These are phyloP conservation scores for Gautieria morchelliformis DNA, from an alignment of 768 basidiomycete genomes.

Conservation along the genomic window DNA sequence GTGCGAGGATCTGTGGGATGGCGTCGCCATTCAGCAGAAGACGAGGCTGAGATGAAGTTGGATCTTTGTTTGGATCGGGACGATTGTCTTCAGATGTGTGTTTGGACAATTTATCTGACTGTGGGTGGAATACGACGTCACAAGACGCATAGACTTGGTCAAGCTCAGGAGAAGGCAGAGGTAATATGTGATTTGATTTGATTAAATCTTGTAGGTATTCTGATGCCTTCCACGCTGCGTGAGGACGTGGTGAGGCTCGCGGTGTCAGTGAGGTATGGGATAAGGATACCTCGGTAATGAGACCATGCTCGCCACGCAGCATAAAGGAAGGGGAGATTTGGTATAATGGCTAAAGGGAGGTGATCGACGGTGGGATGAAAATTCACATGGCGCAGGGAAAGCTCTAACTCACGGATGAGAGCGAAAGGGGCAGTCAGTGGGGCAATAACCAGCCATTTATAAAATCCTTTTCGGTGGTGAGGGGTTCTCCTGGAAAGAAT, in stretches of 20 bases:
- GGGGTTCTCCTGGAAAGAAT: slow-evolving; percentile 49
- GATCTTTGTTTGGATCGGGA: slow-evolving; percentile 8
- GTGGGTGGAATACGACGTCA: slow-evolving; percentile 15
- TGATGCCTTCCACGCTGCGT: slow-evolving; percentile 60
- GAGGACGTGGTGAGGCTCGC: background rate
- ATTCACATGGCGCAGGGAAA: background rate
- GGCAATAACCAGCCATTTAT: slow-evolving; percentile 51
- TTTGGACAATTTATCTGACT: slow-evolving; percentile 8
- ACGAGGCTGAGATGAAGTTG: slow-evolving; percentile 5
- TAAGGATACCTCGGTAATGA: slow-evolving; percentile 57
- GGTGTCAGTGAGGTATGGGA: slow-evolving; percentile 1
- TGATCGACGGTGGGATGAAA: background rate
- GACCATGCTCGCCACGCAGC: slow-evolving; percentile 81
- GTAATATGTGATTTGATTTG: slow-evolving; percentile 43
- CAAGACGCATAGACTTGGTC: slow-evolving; percentile 43
- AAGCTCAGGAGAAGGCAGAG: slow-evolving; percentile 43
- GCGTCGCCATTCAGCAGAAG: slow-evolving; percentile 44
- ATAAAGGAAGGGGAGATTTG: slow-evolving; percentile 81
- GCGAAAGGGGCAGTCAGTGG: slow-evolving; percentile 71
- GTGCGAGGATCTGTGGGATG: slow-evolving; percentile 39
- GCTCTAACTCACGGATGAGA: slow-evolving; percentile 55
- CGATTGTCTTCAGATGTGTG: slow-evolving; percentile 4
- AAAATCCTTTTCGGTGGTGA: slow-evolving; percentile 56
- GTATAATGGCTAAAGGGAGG: slow-evolving; percentile 51
- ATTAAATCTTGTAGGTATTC: slow-evolving; percentile 56